These are phyloP conservation scores for Irpex sp. DNA, from an alignment of 1,284 basidiomycete genomes.

Conservation along the genomic window DNA sequence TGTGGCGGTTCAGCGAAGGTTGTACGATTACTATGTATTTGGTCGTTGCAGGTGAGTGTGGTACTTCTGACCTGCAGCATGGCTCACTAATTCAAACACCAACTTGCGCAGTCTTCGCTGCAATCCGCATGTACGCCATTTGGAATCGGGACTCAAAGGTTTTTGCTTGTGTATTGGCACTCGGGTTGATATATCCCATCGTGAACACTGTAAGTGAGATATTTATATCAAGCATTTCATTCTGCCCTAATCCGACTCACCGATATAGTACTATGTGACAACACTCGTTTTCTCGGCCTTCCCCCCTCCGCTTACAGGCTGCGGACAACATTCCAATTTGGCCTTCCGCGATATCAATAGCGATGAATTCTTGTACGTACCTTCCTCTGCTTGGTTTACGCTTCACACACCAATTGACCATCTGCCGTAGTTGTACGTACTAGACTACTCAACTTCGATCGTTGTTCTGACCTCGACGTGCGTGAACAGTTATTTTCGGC, in stretches of 20 bases:
- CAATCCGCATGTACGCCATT: slow-evolving; percentile 18
- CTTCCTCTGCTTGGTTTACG: neutral
- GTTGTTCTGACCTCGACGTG: neutral
- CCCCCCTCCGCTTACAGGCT: slow-evolving; percentile 11
- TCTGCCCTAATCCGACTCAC: neutral
- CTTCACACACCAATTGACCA: neutral
- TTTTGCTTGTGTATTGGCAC: slow-evolving; percentile 5
- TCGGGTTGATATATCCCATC: slow-evolving; percentile 14
- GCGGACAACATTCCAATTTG: slow-evolving; percentile 6
- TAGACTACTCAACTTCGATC: neutral
- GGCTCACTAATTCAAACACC: neutral
- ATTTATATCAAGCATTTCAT: neutral
- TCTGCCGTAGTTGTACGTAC: neutral
- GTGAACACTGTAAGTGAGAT: slow-evolving; percentile 13
- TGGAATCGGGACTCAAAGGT: slow-evolving; percentile 16
- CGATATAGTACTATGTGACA: slow-evolving; percentile 1
- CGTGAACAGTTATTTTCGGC: slow-evolving; percentile 6
- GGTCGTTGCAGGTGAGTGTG: slow-evolving; percentile 14
- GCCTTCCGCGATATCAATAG: neutral
- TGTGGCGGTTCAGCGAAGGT: slow-evolving; percentile 11
- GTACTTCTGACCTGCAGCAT: neutral
- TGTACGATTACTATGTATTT: slow-evolving; percentile 12
- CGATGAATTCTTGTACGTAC: slow-evolving; percentile 9
- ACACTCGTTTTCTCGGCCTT: slow-evolving; percentile 7
- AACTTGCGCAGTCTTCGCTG: slow-evolving; percentile 13